Evolutionary conservation across 495 filamentous ascomycete species (phyloP), one percentile per base, ranked within the genome.

Genomic region (Neurospora terricola): DNA sequence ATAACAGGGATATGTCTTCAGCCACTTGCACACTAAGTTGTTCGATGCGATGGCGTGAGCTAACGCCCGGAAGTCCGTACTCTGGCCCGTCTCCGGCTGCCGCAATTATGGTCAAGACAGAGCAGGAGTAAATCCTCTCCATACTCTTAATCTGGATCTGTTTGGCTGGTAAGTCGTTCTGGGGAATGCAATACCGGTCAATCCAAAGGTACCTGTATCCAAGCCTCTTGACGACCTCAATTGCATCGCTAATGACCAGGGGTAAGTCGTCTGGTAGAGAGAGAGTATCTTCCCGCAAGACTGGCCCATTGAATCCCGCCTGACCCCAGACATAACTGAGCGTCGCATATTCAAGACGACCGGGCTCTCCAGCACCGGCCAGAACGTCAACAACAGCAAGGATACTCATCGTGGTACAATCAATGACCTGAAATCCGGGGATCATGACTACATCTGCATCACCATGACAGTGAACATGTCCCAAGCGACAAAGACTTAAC

Each of bases 131-230:
- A 5, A 81, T 76, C 2, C 48, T 4, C 37, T 77, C 76, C 77
- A 81, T 80, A 5, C 72, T 66, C 10, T 27, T 5, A 8, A 80
- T 77, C 72, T 78, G 80, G 0, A 38, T 8, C 5, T 77, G 73
- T 71, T 78, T 80, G 6, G 72, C 45, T 3, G 3, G 21, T 6
- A 30, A 7, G 21, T 72, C 54, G 10, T 68, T 0, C 69, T 79
- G 78, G 62, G 76, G 70, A 39, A 79, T 77, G 21, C 78, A 79
- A 38, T 77, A 78, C 37, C 69, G 71, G 68, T 79, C 77, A 21
- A 79, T 45, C 77, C 77, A 79, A 5, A 79, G 62, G 68, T 79
- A 77, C 1, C 75, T 72, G n/a, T 70, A 72, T 14, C 72, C 71
- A 21, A 79, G 21, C 30, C 40, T 69, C 54, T 16, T 62, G 27